Evolutionary conservation across 768 basidiomycete genomes (phyloP), one percentile per base, ranked within the genome.

Genomic region (Pulveroboletus sp.): DNA sequence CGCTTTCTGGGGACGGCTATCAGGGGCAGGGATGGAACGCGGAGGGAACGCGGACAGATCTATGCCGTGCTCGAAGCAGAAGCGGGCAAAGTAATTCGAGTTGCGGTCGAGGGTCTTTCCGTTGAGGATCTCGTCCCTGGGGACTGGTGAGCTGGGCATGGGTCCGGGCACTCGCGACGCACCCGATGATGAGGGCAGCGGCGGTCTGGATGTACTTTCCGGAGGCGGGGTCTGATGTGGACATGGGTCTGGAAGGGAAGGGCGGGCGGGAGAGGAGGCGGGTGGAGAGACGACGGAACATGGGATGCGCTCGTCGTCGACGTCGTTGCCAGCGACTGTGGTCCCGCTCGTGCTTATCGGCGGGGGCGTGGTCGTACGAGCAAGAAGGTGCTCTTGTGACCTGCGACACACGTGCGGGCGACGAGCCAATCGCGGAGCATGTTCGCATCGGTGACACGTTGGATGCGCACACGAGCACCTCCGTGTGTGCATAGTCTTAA

Each of bases 81-180:
- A 91, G 59, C 83, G 83, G 3, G 92, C 90, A 61, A 95, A 89
- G 69, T 82, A 88, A 66, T 93, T 81, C 2, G 87, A 88, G 70
- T 93, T 92, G 13, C 79, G 73, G 66, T 92, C 90, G 42, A 81
- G 78, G 0, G 89, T 92, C 76, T 93, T 92, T 39, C 93, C 93
- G 55, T 95, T 95, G 46, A 97, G 70, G 32, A 95, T 92, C 61
- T 95, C 92, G 67, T 94, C 91, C 8, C 91, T 92, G 57, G 17
- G 27, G 27, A 4, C 0, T 4, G 13, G 9, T 54, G 0, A 53
- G 35, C 30, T 7, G 14, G 9, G 4, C 1, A 2, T 8, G 6
- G 6, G 14, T 14, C 2, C 21, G 21, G 21, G 2, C 4, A 3
- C 1, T 17, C 6, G 2, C n/a, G 13, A 71, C 73, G 44, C 50